A percentile compares a stretch with the other conserved stretches of the same genome.
Conservation (phyloP, 495 filamentous ascomycete genomes). For the Xylaria telfairii region DNA sequence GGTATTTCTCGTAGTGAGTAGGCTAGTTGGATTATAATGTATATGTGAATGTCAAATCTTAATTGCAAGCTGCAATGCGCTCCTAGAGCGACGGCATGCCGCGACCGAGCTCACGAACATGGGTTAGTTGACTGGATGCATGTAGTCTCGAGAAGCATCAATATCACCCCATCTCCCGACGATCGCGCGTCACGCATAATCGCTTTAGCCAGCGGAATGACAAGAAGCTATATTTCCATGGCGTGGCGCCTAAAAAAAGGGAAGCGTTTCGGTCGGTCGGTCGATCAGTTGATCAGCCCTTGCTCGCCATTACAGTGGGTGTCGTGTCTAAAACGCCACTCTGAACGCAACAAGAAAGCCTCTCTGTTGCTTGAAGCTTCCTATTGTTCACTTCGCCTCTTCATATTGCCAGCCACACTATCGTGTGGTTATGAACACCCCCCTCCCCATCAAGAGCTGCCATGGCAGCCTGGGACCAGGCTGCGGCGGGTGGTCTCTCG, state of each 20-base stretch:
- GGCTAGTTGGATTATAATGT: background rate
- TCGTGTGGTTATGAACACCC: conserved; percentile 1
- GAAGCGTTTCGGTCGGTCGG: too few relatives aligned
- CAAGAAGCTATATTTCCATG: conserved; percentile 1
- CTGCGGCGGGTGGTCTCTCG: background rate
- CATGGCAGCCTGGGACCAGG: background rate
- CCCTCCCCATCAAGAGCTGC: conserved; percentile 7
- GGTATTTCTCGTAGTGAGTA: background rate
- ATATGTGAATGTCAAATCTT: conserved; percentile 2
- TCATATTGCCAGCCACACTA: conserved; percentile 1
- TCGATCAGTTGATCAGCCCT: background rate
- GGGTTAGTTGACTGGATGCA: background rate
- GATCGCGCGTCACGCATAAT: background rate
- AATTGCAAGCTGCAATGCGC: conserved; percentile 10
- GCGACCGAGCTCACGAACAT: background rate
- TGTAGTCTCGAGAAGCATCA: background rate
- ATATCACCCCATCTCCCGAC: background rate
- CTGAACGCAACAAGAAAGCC: background rate
- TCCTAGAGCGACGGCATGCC: background rate
- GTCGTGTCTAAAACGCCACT: background rate
- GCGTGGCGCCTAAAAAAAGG: background rate
- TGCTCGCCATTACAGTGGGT: background rate
- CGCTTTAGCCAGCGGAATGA: background rate
- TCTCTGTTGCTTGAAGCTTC: background rate
- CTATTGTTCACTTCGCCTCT: conserved; percentile 4